Evolutionary conservation across 192 early-diverging fungal genomes (phyloP), one percentile per base, ranked within the genome.

Genomic region (Podila clonocystis): DNA sequence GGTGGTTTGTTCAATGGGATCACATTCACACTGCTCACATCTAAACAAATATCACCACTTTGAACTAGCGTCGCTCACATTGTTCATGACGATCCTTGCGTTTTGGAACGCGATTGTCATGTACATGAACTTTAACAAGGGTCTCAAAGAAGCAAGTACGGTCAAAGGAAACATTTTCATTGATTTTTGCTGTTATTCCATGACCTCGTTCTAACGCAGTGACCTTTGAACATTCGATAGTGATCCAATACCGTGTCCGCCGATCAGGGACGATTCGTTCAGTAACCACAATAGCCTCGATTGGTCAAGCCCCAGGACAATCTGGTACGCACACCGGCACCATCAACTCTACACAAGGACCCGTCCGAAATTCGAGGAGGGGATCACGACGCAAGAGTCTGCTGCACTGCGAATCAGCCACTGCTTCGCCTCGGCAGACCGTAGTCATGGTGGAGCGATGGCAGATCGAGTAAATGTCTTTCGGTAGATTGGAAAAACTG

Each of bases 111-210:
- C 76, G 29, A 68, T 79, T 29, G 76, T 72, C 13, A 79, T 79
- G 76, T 22, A 70, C 9, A 72, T 55, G 38, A 79, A 79, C 55
- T 79, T 79, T 20, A 72, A 79, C 70, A 79, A 72, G 60, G 76
- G 76, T n/a, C 65, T 79, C 20, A 79, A 79, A 13, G 76, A 79
- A 79, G 76, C 76, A 7, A 72, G 76, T 79, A 72, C 48, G 76
- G 63, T 12, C 13, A 17, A 61, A 60, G 5, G 22, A 61, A 9
- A 17, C 8, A 30, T 61, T 15, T 6, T 61, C 13, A 0, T 12
- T 3, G 29, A 28, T 22, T 28, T 30, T 33, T 4, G 12, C 34
- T 45, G 4, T 1, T 45, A 31, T 22, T 45, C 20, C 15, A 52
- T 48, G 26, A 30, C 34, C 8, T 13, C 15, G 17, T 58, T 12